Evolutionary conservation across 2,329 filamentous ascomycete genomes (phyloP), one percentile per base, ranked within the genome.

Genomic region (Huntiella moniliformis): DNA sequence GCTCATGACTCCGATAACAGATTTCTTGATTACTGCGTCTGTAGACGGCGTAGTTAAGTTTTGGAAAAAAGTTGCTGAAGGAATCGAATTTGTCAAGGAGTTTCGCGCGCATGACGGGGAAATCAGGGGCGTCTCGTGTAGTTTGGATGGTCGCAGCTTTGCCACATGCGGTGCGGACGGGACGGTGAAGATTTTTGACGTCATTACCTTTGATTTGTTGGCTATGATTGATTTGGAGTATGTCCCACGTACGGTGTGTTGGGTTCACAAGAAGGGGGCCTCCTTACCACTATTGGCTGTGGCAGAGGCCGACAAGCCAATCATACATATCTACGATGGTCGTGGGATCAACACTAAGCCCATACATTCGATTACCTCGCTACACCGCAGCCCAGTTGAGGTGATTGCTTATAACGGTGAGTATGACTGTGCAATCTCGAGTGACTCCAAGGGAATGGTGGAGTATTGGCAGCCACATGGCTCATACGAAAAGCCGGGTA

Each of bases 41-140:
- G 66, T 83, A 38, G 91, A 98, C 58, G 92, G 92, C n/a, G 81
- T 88, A 1, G 88, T 96, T 54, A 98, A 98, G 62, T 98, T 98
- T 61, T 98, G 91, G 91, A 98, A 98, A 66, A 98, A 98, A 65
- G 74, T 82, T 52, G 79, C 76, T 1, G 78, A 83, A 32, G 84
- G 84, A 1, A 82, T 98, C 49, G 92, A 98, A 63, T 98, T 98
- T 57, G 88, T 96, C 45, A 98, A 98, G 64, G 87, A 98, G 63
- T 98, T 94, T 65, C 80, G 79, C 57, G 87, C 91, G 5, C 92
- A 98, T 62, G 70, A 73, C 48, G 83, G 84, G 44, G 84, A 92
- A 57, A 84, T 96, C 57, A 77, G 70, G 50, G 81, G 80, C 22
- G 83, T 91, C 38, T 91, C 79, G 34, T 79, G 83, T 52, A 96